Evolutionary conservation across 2,329 filamentous ascomycete species (phyloP), one percentile per base, ranked within the genome.

Genomic region (Arachnomyces sp.): DNA sequence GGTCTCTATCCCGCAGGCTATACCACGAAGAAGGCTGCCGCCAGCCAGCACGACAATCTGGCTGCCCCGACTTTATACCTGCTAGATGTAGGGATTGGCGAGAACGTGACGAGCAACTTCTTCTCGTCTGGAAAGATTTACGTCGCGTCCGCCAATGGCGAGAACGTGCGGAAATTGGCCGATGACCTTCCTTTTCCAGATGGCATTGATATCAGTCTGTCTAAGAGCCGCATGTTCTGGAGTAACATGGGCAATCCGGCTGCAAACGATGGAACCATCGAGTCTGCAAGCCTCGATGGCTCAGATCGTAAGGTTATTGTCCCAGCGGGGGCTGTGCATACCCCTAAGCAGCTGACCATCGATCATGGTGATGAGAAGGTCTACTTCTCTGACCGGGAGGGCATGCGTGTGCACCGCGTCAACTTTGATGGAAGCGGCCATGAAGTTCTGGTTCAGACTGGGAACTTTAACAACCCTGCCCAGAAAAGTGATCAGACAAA

Each of bases 211-310:
- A 52, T 71, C 3, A 61, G 60, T 13, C 36, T 46, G 1, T 35
- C 46, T 0, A 51, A 45, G 1, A 53, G 55, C 2, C 60, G 62
- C 28, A 59, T 75, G 14, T 74, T 70, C 49, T 74, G 70, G 71
- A 72, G 71, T 3, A 63, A 60, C 47, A 75, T 74, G 72, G 72
- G 72, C 0, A 35, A 52, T 2, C 62, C 62, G 0, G 52, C 52
- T 8, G 48, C 54, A 3, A 59, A 60, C 13, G 63, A 73, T 43
- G 72, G 72, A 12, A 55, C 60, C 1, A 54, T 76, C 4, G 57
- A 59, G 45, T 67, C 63, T 2, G 58, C 64, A n/a, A 64, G 67
- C n/a, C 52, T 75, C 2, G 70, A 77, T 38, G 76, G 77, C 1
- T 63, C 46, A 8, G 57, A 73, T 34, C 49, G 71, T 3, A 49